Percentiles rank a stretch among this genome's conserved stretches.
Conservation (phyloP, 23 red algal genomes). For the Gracilaria domingensis region DNA sequence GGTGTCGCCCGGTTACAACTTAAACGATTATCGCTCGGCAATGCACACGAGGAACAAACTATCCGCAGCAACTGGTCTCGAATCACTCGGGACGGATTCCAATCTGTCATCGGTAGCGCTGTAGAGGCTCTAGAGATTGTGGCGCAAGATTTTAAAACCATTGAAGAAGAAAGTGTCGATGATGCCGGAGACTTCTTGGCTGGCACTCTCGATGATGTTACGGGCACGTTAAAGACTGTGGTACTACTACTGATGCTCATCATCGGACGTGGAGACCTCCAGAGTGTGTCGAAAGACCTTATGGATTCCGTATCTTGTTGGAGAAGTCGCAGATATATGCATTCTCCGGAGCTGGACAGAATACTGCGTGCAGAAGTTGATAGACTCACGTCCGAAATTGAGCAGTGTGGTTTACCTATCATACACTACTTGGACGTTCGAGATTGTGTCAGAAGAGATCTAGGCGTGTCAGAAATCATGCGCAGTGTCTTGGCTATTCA, state of each 20-base stretch:
- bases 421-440: conserved; percentile 21
- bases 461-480: conserved; percentile 5
- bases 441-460: not conserved
- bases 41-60: not conserved
- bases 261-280: not conserved
- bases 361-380: conserved; percentile 6
- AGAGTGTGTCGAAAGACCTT: not conserved
- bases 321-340: not conserved
- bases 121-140: conserved; percentile 5
- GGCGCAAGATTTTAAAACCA: not conserved
- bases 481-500: conserved; percentile 13
- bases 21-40: not conserved
- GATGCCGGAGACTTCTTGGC: conserved; percentile 20
- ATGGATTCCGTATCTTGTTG: not conserved
- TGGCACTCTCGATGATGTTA: conserved; percentile 4
- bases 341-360: conserved; percentile 12
- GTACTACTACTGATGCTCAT: conserved; percentile 16
- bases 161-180: not conserved
- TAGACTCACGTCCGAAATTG: not conserved
- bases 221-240: conserved; percentile 1
- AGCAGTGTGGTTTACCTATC: not conserved
- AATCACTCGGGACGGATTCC: not conserved
- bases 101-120: not conserved
- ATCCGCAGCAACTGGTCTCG: not conserved
- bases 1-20: conserved; percentile 1